These are phyloP conservation scores for Coccomyxa subellipsoidea DNA, from an alignment of 163 green algal genomes.

Conservation along the genomic window DNA sequence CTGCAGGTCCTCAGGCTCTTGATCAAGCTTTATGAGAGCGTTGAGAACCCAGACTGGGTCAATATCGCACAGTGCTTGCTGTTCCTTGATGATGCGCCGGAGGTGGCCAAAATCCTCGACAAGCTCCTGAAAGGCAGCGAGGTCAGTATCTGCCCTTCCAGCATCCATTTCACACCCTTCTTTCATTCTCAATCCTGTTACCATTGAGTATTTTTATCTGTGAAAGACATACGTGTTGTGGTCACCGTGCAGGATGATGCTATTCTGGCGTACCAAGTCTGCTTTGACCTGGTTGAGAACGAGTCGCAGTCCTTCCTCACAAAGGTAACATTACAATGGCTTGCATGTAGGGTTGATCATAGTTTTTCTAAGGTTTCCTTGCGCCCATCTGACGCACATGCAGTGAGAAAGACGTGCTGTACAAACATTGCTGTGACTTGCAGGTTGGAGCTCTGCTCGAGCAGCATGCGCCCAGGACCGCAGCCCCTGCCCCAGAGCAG, in stretches of 20 bases:
- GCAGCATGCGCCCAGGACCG: not conserved
- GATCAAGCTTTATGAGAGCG: slow-evolving; percentile 71
- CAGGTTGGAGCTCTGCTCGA: not conserved
- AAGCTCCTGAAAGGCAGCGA: slow-evolving; percentile 65
- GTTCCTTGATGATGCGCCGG: slow-evolving; percentile 83
- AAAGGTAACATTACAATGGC: slow-evolving; percentile 59
- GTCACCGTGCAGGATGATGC: slow-evolving; percentile 54
- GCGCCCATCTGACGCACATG: too few species aligned
- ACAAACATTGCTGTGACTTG: not conserved
- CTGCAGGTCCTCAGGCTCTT: slow-evolving; percentile 83
- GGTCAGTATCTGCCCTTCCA: slow-evolving; percentile 28
- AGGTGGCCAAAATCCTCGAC: slow-evolving; percentile 83
- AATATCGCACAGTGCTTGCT: slow-evolving; percentile 92
- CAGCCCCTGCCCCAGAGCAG: not conserved
- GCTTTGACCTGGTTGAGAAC: slow-evolving; percentile 96
- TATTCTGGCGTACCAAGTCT: slow-evolving; percentile 93
- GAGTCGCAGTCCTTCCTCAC: slow-evolving; percentile 90
- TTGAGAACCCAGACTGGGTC: slow-evolving; percentile 66
- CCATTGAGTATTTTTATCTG: too few species aligned
- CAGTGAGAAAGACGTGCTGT: too few species aligned
- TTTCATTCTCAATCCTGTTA: too few species aligned
- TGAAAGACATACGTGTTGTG: too few species aligned
- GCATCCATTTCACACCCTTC: too few species aligned
- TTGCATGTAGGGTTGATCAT: too few species aligned
- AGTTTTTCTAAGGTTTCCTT: too few species aligned